phyloP scores from a whole-genome alignment of 495 filamentous ascomycete species.

The Hypoxylon cercidicola region DNA sequence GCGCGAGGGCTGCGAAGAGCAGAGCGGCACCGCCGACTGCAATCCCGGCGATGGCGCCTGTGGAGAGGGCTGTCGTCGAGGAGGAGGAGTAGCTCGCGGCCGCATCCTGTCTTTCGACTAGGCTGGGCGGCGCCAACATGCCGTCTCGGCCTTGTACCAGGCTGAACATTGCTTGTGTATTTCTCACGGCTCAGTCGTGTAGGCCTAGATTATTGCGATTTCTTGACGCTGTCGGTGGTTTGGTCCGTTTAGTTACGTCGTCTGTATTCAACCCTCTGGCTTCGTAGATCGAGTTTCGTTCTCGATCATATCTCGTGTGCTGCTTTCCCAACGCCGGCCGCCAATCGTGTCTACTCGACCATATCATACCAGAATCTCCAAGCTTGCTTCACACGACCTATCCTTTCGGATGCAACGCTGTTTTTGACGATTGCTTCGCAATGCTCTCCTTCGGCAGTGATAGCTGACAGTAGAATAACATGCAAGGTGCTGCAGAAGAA shows the following conservation, averaged over 20 bases:
- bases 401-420: no score
- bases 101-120: conserved; percentile 10
- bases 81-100: conserved; percentile 1
- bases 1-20: conserved; percentile 37
- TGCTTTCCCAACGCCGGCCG: no score
- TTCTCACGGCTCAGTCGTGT: not conserved
- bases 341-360: no score
- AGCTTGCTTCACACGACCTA: no score
- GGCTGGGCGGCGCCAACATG: conserved; percentile 1
- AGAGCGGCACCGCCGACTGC: conserved; percentile 40
- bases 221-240: not conserved
- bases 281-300: no score
- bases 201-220: not conserved
- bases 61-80: conserved; percentile 28
- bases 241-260: no score
- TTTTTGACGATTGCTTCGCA: no score
- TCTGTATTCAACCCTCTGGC: no score
- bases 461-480: not conserved
- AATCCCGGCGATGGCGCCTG: conserved; percentile 41
- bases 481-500: not conserved
- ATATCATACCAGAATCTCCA: no score
- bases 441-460: no score
- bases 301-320: no score
- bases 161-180: not conserved
- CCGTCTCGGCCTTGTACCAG: not conserved